Evolutionary conservation across 164 flowering plant species (phyloP).

Genomic region (Nymphaea thermarum): DNA sequence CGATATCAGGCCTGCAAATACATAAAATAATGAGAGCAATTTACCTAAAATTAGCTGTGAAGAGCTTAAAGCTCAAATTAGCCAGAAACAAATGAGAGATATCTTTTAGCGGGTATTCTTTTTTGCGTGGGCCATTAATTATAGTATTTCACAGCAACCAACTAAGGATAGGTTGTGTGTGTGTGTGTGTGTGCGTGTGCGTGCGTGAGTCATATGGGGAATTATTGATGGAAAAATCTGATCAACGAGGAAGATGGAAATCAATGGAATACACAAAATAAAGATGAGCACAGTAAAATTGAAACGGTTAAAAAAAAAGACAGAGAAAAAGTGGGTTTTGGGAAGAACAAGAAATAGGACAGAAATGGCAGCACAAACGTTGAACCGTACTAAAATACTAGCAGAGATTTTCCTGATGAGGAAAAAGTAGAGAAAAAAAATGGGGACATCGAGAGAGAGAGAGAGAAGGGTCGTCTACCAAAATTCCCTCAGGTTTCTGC

Average conservation of each 20-base stretch:
- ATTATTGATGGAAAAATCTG: too few relatives aligned
- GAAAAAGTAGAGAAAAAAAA: slow-evolving; percentile 4
- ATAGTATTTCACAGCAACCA: too few relatives aligned
- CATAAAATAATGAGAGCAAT: background rate
- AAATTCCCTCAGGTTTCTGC: background rate
- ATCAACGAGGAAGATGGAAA: too few relatives aligned
- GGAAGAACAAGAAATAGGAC: slow-evolving; percentile 14
- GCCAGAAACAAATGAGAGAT: too few relatives aligned
- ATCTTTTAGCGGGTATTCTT: too few relatives aligned
- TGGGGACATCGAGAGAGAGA: background rate
- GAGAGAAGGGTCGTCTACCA: background rate
- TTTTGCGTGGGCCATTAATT: too few relatives aligned
- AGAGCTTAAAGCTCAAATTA: too few relatives aligned
- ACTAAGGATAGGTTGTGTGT: too few relatives aligned
- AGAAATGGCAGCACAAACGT: slow-evolving; percentile 18
- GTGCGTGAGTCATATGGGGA: too few relatives aligned
- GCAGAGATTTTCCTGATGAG: background rate
- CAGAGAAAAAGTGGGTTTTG: background rate
- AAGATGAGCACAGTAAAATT: background rate
- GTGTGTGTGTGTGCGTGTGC: too few relatives aligned
- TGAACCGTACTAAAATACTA: slow-evolving; percentile 14
- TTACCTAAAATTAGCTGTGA: too few relatives aligned
- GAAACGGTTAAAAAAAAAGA: background rate
- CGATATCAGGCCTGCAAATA: background rate
- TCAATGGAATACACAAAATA: background rate